phyloP scores from a whole-genome alignment of 108 stramenopile species.

The Conticribra guillardii region DNA sequence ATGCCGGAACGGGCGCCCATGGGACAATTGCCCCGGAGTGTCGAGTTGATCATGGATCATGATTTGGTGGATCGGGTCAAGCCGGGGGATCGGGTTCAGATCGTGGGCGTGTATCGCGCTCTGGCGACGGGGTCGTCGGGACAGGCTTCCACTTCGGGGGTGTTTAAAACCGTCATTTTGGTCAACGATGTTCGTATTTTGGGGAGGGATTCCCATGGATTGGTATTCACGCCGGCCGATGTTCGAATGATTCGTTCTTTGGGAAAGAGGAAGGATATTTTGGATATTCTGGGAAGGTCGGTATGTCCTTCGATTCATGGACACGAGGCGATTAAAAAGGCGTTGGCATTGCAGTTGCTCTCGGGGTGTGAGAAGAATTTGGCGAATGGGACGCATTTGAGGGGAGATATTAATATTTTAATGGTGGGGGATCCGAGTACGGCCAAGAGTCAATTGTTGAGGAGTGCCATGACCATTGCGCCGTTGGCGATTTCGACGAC shows the following conservation, averaged over 20 bases:
- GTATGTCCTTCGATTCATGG: conserved; percentile 98
- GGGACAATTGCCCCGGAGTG: conserved; percentile 97
- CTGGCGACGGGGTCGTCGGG: conserved; percentile 60
- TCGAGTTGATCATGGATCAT: conserved; percentile 92
- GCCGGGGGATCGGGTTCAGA: conserved; percentile 95
- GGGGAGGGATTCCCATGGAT: conserved; percentile 82
- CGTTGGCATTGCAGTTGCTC: conserved; percentile 90
- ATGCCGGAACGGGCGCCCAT: conserved; percentile 97
- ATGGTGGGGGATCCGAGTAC: conserved; percentile 99
- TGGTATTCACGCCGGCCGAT: conserved; percentile 81
- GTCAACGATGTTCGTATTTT: conserved; percentile 94
- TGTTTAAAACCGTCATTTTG: conserved; percentile 95
- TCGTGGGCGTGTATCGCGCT: conserved; percentile 94
- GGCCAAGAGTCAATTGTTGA: conserved; percentile 98
- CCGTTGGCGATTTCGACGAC: conserved; percentile 94
- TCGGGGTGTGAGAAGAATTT: conserved; percentile 97
- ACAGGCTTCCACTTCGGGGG: conserved; percentile 63
- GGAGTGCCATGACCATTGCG: conserved; percentile 94
- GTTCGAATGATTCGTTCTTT: conserved; percentile 82
- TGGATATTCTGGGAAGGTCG: conserved; percentile 83
- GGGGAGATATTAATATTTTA: conserved; percentile 99
- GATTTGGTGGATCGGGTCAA: conserved; percentile 96
- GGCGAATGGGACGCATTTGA: conserved; percentile 96
- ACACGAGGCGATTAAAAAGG: conserved; percentile 96
- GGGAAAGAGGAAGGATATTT: conserved; percentile 78